phyloP scores from a whole-genome alignment of 331 rosid species.

The Quercus tomentella region DNA sequence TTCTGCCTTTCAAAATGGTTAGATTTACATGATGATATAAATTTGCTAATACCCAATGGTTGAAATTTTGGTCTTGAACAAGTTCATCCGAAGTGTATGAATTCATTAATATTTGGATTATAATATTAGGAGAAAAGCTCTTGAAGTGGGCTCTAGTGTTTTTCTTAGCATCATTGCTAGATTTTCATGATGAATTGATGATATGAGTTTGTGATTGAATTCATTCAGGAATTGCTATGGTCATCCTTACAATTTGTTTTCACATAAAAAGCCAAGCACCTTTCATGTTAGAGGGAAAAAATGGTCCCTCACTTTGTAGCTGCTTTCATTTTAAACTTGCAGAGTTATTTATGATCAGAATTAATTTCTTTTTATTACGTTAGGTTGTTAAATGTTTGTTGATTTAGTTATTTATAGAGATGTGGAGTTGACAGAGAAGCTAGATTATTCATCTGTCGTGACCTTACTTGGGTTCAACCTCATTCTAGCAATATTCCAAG shows the following conservation, averaged over 20 bases:
- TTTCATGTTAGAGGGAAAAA: no score
- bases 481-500: constrained; percentile 52
- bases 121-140: not conserved
- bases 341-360: not conserved
- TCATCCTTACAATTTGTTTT: no score
- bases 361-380: not conserved
- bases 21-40: no score
- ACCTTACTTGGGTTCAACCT: constrained; percentile 80
- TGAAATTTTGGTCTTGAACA: no score
- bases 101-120: not conserved
- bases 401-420: constrained; percentile 44
- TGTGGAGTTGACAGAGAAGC: constrained; percentile 89
- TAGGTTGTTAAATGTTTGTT: not conserved
- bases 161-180: not conserved
- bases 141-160: not conserved
- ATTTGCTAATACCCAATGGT: no score
- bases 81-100: not conserved
- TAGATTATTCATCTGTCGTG: constrained; percentile 78
- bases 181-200: not conserved
- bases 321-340: not conserved
- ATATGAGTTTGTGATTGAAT: not conserved
- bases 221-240: not conserved
- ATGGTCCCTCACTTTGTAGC: not conserved
- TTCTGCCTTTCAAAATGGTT: no score
- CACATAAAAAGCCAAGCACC: no score